phyloP scores from a whole-genome alignment of 192 early-diverging fungal genomes.

The Geosiphon pyriformis region DNA sequence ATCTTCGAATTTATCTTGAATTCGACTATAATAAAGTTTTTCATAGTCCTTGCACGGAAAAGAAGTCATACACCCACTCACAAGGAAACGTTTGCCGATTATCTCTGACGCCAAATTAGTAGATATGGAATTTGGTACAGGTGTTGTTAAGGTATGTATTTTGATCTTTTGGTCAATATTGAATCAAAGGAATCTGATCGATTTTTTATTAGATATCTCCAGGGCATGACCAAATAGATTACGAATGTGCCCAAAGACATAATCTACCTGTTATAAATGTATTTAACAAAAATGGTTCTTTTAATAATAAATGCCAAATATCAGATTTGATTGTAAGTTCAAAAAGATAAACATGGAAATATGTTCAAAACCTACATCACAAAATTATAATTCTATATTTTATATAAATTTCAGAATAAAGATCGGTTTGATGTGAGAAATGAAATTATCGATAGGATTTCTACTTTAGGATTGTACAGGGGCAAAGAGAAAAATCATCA shows the following conservation, averaged over 20 bases:
- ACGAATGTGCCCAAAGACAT: slow-evolving; percentile 79
- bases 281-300: slow-evolving; percentile 75
- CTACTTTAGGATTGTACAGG: slow-evolving; percentile 59
- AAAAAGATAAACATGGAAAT: background rate
- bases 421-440: slow-evolving; percentile 81
- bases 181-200: too few species aligned
- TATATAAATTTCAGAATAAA: slow-evolving; percentile 45
- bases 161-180: too few species aligned
- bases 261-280: slow-evolving; percentile 77
- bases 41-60: slow-evolving; percentile 52
- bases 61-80: slow-evolving; percentile 77
- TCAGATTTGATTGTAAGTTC: slow-evolving; percentile 40
- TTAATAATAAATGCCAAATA: slow-evolving; percentile 71
- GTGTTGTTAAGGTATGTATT: slow-evolving; percentile 85
- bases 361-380: background rate
- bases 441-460: slow-evolving; percentile 60
- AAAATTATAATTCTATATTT: background rate
- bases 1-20: background rate
- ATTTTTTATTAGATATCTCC: slow-evolving; percentile 90
- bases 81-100: slow-evolving; percentile 74
- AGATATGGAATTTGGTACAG: slow-evolving; percentile 89
- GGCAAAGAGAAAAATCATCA: slow-evolving; percentile 74
- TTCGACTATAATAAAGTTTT: background rate
- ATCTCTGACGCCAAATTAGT: slow-evolving; percentile 77
- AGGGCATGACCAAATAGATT: slow-evolving; percentile 91